Base-by-base conservation (phyloP, 345 rosid genomes). In the Anastatica hierochuntica region DNA sequence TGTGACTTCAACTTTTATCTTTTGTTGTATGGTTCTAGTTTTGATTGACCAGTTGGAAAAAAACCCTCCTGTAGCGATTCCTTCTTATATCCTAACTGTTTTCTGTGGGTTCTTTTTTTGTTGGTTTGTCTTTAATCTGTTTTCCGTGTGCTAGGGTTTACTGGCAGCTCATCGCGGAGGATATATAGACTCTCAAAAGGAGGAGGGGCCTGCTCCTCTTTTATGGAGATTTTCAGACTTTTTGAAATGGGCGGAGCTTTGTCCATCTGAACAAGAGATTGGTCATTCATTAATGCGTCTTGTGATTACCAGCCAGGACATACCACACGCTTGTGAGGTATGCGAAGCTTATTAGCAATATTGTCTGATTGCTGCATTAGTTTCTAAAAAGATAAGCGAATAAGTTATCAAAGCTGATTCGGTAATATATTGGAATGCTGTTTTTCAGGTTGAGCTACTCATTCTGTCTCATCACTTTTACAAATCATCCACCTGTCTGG, bases 91-190 rank as follows among this genome's bases (percentile, higher is more conserved):
- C 46, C 40, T 14, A 36, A 23, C 12, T 43, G 14, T 14, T 49
- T 56, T 52, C 14, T 58, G 4, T 50, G 42, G 14, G 36, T 38
- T 14, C 37, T 21, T 40, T 57, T 10, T 10, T 23, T 43, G 26
- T 16, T 21, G 24, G 3, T 14, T 34, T 0, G 66, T 42, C 58
- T 46, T 47, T 55, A 49, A 68, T 49, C 42, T 42, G 27, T 35
- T 29, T 2, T 62, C 39, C 43, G 67, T 62, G 68, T 37, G 67
- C 17, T 67, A 92, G 97, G 95, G 97, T 61, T 73, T 92, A 63
- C 65, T 92, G 66, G 98, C 98, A 62, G 97, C 98, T 35, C 98
- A 92, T 72, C 95, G 97, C 53, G 98, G 97, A 62, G 98, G 95
- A 23, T 92, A 92, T 64, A 83, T 92, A 69, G 95, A 92, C 69